Conservation (phyloP, 208 protist species). For the Trypanosomatidae sp. region DNA sequence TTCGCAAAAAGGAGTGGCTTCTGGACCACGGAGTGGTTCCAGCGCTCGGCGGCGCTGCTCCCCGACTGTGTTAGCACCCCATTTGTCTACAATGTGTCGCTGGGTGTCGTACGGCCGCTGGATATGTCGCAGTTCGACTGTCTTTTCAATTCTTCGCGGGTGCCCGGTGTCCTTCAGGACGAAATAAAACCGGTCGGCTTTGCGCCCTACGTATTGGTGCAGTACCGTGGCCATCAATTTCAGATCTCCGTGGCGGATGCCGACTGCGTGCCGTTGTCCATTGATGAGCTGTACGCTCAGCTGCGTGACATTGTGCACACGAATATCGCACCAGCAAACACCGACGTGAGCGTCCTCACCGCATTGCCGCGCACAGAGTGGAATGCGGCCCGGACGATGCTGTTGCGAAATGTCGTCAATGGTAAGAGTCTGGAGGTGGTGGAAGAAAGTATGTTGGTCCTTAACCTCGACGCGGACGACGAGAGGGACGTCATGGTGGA, state of each 20-base stretch:
- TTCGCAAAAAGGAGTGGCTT: conserved; percentile 23
- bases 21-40: conserved; percentile 80
- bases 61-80: conserved; percentile 61
- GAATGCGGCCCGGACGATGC: conserved; percentile 47
- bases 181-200: conserved; percentile 67
- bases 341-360: conserved; percentile 71
- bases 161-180: conserved; percentile 80
- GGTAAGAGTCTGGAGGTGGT: conserved; percentile 57
- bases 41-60: conserved; percentile 62
- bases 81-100: conserved; percentile 45
- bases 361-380: conserved; percentile 68
- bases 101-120: conserved; percentile 60
- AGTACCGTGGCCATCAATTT: conserved; percentile 75
- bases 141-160: conserved; percentile 82
- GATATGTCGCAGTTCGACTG: conserved; percentile 83
- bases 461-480: conserved; percentile 73
- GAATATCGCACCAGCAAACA: conserved; percentile 26
- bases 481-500: conserved; percentile 35
- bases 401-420: conserved; percentile 65
- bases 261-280: conserved; percentile 61
- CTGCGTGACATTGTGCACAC: conserved; percentile 64
- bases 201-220: conserved; percentile 72
- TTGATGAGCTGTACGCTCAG: conserved; percentile 81
- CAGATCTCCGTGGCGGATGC: conserved; percentile 70
- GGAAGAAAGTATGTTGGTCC: conserved; percentile 80